phyloP scores from a whole-genome alignment of 768 basidiomycete genomes.

The Pholiota conissans region DNA sequence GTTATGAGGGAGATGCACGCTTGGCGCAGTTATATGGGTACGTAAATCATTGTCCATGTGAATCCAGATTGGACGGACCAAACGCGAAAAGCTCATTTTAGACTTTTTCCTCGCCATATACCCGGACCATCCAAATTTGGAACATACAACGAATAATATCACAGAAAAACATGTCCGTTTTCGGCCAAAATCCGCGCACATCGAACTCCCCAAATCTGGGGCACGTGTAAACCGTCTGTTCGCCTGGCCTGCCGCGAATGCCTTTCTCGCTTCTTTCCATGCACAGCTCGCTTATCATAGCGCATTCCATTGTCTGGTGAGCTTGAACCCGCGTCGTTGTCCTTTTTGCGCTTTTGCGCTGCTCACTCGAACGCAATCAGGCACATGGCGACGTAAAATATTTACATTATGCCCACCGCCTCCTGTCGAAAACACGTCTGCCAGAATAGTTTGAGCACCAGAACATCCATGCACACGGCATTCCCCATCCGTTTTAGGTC shows the following conservation, averaged over 20 bases:
- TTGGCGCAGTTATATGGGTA: conserved; percentile 28
- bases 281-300: background rate
- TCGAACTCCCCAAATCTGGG: conserved; percentile 19
- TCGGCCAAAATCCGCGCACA: conserved; percentile 15
- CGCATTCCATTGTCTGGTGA: background rate
- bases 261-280: conserved; percentile 2
- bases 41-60: conserved; percentile 32
- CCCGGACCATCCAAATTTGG: background rate
- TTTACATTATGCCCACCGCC: background rate
- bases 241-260: no score
- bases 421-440: conserved; percentile 12
- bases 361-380: no score
- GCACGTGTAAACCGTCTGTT: conserved; percentile 19
- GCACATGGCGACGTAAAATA: background rate
- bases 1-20: conserved; percentile 25
- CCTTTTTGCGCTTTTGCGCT: no score
- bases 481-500: conserved; percentile 22
- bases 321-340: background rate
- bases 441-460: conserved; percentile 9
- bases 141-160: conserved; percentile 14
- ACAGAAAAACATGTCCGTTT: conserved; percentile 12
- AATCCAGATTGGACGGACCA: conserved; percentile 19
- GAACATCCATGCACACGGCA: background rate
- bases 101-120: conserved; percentile 22
- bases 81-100: conserved; percentile 23